These are phyloP conservation scores for Sarocladium oryzae DNA, from an alignment of 2,329 filamentous ascomycete species.

Conservation along the genomic window DNA sequence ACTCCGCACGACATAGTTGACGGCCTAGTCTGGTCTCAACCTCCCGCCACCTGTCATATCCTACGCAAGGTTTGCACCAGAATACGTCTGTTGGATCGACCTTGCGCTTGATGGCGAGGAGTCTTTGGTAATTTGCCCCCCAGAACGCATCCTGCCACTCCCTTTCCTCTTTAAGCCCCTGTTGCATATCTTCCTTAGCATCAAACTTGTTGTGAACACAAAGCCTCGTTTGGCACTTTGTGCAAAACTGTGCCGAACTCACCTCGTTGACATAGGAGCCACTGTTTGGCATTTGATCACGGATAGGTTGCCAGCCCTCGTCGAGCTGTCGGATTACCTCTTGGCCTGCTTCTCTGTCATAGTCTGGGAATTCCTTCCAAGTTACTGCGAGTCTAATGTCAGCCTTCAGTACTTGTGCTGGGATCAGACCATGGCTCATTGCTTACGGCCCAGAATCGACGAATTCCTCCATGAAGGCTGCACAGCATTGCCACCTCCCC, in stretches of 20 bases:
- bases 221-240: too few relatives aligned
- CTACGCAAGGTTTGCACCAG: constrained; percentile 42
- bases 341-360: constrained; percentile 14
- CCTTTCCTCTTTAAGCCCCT: constrained; percentile 18
- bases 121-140: constrained; percentile 37
- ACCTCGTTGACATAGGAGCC: constrained; percentile 43
- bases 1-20: background rate
- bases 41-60: constrained; percentile 34
- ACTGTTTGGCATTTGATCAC: constrained; percentile 24
- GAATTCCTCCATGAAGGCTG: constrained; percentile 44
- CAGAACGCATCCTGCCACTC: constrained; percentile 35
- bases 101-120: constrained; percentile 36
- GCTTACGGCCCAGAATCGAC: constrained; percentile 1
- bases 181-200: background rate
- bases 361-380: background rate
- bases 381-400: background rate
- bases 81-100: constrained; percentile 43
- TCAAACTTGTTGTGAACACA: background rate
- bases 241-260: too few relatives aligned
- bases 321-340: constrained; percentile 22
- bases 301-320: constrained; percentile 4
- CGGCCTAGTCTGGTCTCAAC: background rate
- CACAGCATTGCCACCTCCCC: constrained; percentile 39
- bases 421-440: background rate
- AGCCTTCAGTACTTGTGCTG: background rate